A percentile compares a stretch with the other conserved stretches of the same genome.
phyloP scores from a whole-genome alignment of 2,329 filamentous ascomycete species.

The Verticillium nonalfalfae region DNA sequence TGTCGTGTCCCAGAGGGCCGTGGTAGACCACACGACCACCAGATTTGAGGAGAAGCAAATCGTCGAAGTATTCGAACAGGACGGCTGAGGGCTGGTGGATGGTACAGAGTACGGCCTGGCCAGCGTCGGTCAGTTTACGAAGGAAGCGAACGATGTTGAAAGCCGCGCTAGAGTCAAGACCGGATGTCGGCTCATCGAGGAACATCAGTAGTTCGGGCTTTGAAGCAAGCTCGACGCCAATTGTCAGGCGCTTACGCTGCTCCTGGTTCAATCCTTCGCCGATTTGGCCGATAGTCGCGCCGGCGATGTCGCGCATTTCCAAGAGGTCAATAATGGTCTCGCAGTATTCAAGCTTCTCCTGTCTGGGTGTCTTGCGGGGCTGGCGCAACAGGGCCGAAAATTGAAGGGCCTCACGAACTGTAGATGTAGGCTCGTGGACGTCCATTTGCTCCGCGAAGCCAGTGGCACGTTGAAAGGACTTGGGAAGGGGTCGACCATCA shows the following conservation, averaged over 20 bases:
- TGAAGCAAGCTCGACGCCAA: constrained; percentile 48
- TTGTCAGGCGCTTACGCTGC: constrained; percentile 50
- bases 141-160: constrained; percentile 58
- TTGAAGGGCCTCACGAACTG: constrained; percentile 58
- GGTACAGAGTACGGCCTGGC: constrained; percentile 44
- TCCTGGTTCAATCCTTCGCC: constrained; percentile 56
- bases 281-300: constrained; percentile 54
- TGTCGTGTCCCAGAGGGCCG: constrained; percentile 45
- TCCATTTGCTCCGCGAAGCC: constrained; percentile 64
- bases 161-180: constrained; percentile 50
- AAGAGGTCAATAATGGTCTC: constrained; percentile 63
- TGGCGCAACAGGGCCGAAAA: constrained; percentile 63
- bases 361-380: constrained; percentile 43
- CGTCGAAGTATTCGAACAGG: constrained; percentile 13
- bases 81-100: constrained; percentile 14
- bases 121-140: constrained; percentile 52
- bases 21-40: constrained; percentile 40
- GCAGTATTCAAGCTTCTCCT: constrained; percentile 63
- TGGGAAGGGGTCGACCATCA: constrained; percentile 64
- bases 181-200: constrained; percentile 56
- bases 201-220: constrained; percentile 58
- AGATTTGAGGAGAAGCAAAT: constrained; percentile 19
- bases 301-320: constrained; percentile 62
- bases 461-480: constrained; percentile 73
- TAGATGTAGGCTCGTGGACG: constrained; percentile 59